Base-by-base conservation (phyloP, 116 monocot species). In the Cymodocea nodosa region DNA sequence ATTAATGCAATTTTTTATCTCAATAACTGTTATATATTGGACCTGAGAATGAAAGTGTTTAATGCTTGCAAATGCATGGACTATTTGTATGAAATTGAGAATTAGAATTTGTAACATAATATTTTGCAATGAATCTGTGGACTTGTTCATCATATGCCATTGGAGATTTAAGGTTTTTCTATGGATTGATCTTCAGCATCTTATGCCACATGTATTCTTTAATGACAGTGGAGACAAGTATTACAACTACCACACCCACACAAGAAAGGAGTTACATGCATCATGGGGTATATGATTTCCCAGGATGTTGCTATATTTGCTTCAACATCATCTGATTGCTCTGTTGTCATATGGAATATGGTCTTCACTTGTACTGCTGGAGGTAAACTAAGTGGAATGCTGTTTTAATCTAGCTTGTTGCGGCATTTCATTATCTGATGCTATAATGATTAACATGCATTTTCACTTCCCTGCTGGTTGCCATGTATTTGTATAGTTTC, bases 251-350 rank as follows among this genome's bases (percentile, higher is more conserved):
- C 81, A 64, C 73, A 71, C 69, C 65, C 73, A 16, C 97, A 91
- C 65, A 97, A 91, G 74, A 97, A 84, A 84, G 88, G 97, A 44
- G 89, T 97, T 58, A 88, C 92, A 56, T 97, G 97, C 74, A 75
- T 97, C 65, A 48, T 82, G 55, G 80, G 83, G 58, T 74, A 84
- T 65, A 75, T 91, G 76, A 60, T 88, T 66, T 88, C 88, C 12
- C 73, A 75, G 69, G 64, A 61, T 72, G 62, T 70, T 69, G 78
- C 84, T 49, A 66, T 88, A 57, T 82, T 90, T 77, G 87, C 88
- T 66, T 97, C 97, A n/a, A 71, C 97, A 3, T 97, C 97, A 50
- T 97, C 91, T 53, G 97, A 97, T 81, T 78, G 88, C 23, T 75
- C 63, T 73, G 82, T 97, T 71, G 50, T 67, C 62, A 59, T 97